Percentiles rank a stretch among this genome's conserved stretches.
Conservation (phyloP, 1,284 basidiomycete genomes). For the Trichosporon asahii region DNA sequence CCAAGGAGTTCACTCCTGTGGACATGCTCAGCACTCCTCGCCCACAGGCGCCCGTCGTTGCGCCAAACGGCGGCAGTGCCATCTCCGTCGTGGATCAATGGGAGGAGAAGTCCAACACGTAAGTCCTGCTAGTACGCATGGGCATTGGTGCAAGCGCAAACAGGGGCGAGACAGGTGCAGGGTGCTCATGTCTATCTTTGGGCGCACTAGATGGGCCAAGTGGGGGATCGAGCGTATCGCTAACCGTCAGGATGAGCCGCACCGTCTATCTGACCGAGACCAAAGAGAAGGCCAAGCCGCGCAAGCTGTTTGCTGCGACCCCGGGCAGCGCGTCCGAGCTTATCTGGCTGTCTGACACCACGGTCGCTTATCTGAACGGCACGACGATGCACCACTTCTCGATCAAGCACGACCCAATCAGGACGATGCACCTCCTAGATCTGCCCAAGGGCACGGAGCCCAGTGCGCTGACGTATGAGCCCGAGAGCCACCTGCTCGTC, state of each 20-base stretch:
- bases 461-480: conserved; percentile 64
- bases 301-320: conserved; percentile 29
- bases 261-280: conserved; percentile 57
- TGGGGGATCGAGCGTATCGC: conserved; percentile 4
- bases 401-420: conserved; percentile 12
- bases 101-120: conserved; percentile 68
- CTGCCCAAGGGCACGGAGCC: conserved; percentile 56
- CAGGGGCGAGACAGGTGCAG: background rate
- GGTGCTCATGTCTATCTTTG: background rate
- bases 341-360: conserved; percentile 44
- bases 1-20: conserved; percentile 61
- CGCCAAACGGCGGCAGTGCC: conserved; percentile 63
- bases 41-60: conserved; percentile 65
- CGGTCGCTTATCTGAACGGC: conserved; percentile 48
- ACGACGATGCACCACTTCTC: conserved; percentile 30
- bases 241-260: conserved; percentile 61
- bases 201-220: background rate
- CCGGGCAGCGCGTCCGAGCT: conserved; percentile 29
- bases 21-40: conserved; percentile 70
- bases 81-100: conserved; percentile 67
- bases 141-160: background rate
- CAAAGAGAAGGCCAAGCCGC: conserved; percentile 16
- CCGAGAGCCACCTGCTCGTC: conserved; percentile 32
- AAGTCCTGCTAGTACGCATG: conserved; percentile 39
- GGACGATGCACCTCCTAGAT: conserved; percentile 28